phyloP scores from a whole-genome alignment of 768 basidiomycete species.

The Trametes sanguinea region DNA sequence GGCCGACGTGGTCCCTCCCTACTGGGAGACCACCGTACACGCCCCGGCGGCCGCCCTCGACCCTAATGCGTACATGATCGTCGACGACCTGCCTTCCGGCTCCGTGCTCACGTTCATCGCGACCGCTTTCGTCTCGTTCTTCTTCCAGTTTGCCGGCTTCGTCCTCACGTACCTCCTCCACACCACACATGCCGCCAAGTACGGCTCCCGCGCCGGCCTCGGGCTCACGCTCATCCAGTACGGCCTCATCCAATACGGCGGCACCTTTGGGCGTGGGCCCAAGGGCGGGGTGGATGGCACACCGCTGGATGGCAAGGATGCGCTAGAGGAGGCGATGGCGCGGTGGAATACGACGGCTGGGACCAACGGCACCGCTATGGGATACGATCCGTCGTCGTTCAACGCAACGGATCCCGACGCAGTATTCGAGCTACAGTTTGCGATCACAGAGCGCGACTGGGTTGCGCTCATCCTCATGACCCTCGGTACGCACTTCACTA shows the following conservation, averaged over 20 bases:
- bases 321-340: slow-evolving; percentile 16
- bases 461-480: slow-evolving; percentile 92
- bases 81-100: slow-evolving; percentile 90
- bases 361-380: slow-evolving; percentile 22
- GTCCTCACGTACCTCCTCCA: slow-evolving; percentile 91
- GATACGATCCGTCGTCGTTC: not conserved
- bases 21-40: slow-evolving; percentile 96
- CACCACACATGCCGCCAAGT: slow-evolving; percentile 90
- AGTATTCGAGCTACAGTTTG: slow-evolving; percentile 29
- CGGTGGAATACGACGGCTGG: slow-evolving; percentile 4
- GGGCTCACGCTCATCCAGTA: slow-evolving; percentile 94
- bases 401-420: slow-evolving; percentile 22
- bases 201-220: slow-evolving; percentile 92
- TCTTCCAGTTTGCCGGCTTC: slow-evolving; percentile 97
- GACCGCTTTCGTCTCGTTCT: slow-evolving; percentile 85
- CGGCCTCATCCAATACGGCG: slow-evolving; percentile 51
- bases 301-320: slow-evolving; percentile 5
- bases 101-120: slow-evolving; percentile 70
- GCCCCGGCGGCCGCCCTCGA: slow-evolving; percentile 58
- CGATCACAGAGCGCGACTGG: slow-evolving; percentile 75
- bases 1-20: slow-evolving; percentile 87
- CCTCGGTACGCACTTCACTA: slow-evolving; percentile 49
- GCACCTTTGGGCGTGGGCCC: slow-evolving; percentile 1
- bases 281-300: slow-evolving; percentile 7
- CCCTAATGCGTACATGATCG: slow-evolving; percentile 67